Base-by-base conservation (phyloP, 257 asterid species). In the Solanum lignicaule region DNA sequence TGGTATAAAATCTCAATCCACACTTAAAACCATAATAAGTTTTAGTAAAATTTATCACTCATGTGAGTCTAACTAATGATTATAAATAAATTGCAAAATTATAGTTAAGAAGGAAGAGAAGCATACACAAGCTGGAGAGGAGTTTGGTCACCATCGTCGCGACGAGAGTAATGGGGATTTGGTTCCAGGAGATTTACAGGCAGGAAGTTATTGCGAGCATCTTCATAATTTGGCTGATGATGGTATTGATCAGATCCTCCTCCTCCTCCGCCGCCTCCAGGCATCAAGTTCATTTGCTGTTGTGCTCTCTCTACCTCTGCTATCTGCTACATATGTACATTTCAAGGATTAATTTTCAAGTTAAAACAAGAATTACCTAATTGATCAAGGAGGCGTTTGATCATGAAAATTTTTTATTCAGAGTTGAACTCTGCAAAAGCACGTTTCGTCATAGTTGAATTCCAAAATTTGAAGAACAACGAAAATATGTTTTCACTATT, bases 51-150 rank as follows among this genome's bases (percentile, higher is more conserved):
- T n/a, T n/a, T n/a, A 65, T n/a, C 16, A n/a, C 32, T 65, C 32
- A n/a, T 65, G 29, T 65, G 32, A n/a, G 16, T 65, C 8, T 10
- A 65, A 65, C 18, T n/a, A 65, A 65, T 21, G 78, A 31, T 15
- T 16, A 71, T 71, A 71, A 32, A 71, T 73, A 73, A 20, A 9
- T 33, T 33, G 9, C 48, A 83, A 35, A 18, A 71, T 9, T 68
- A 31, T 7, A 81, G 3, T 13, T 7, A 8, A 18, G 23, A 32
- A 43, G 13, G 7, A 32, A 27, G 23, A 16, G 76, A 79, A 74
- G 16, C 95, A 68, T 95, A 94, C 96, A 94, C 97, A n/a, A 94
- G 96, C 84, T 93, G 98, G 90, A 95, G 96, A 79, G 99, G 91
- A 1, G 98, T 94, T 87, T 92, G 96, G 85, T 94, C 95, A 29